Base-by-base conservation (phyloP, 345 rosid genomes). In the Gossypium ekmanianum region DNA sequence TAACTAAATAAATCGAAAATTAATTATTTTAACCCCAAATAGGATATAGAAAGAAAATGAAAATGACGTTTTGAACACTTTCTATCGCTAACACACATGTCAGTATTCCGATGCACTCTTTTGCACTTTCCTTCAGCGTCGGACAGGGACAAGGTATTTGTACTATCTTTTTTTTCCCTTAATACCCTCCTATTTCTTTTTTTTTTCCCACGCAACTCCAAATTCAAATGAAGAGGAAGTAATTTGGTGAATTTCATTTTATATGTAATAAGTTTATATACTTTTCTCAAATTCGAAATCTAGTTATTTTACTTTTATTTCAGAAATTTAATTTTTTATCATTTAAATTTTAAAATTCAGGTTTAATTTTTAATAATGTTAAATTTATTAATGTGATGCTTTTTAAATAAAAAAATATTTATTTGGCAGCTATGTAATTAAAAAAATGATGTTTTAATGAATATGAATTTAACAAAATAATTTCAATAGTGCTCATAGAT, bases 341-440 rank as follows among this genome's bases (percentile, higher is more conserved):
- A 34, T 34, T 34, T 34, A 34, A 34, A 4, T 4, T 34, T 34
- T 34, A 34, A 5, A 34, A 4, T 34, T 34, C 0, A 5, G 1
- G 41, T 34, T 34, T 34, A 34, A 34, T 34, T 34, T 4, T 4
- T 34, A 34, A 34, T 0, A 34, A 34, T 34, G 0, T 34, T 34
- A 4, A 34, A 34, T 34, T 34, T 34, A 34, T 4, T 34, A 34
- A 4, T 34, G 7, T 5, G 41, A 5, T 34, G 1, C 1, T 34
- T 29, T 34, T 34, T 1, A 34, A 5, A 34, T 34, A 34, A 34
- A 34, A 29, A 5, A 34, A 0, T 20, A 34, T 1, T 34, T 34
- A 4, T 34, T 34, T 34, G 7, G 0, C 1, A 1, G 0, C 0
- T 1, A 34, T 5, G 1, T 34, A 5, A 5, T 34, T 34, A 34